Evolutionary conservation across 768 basidiomycete genomes (phyloP).

Genomic region (Mrakia frigida): DNA sequence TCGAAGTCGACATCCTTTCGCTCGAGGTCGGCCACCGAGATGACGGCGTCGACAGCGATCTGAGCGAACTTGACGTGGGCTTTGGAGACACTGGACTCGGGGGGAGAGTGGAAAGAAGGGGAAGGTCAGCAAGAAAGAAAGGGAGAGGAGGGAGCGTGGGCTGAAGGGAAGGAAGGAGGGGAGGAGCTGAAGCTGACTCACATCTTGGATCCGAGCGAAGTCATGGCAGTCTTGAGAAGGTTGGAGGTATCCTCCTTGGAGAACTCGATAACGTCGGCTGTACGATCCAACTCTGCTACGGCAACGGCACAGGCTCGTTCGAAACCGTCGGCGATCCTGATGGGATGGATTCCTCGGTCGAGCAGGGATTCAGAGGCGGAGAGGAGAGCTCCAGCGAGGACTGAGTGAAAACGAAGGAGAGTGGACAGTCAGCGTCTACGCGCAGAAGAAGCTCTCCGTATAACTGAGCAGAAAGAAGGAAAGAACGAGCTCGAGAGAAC

Average conservation of each 20-base stretch:
- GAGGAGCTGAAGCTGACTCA: conserved; percentile 47
- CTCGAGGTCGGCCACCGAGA: conserved; percentile 89
- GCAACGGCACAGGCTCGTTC: conserved; percentile 90
- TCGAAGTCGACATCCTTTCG: conserved; percentile 94
- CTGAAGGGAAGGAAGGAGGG: neutral
- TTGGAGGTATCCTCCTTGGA: conserved; percentile 75
- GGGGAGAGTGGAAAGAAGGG: neutral
- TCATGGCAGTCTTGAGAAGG: conserved; percentile 89
- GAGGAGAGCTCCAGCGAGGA: conserved; percentile 93
- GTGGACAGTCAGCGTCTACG: neutral
- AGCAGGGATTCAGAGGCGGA: conserved; percentile 92
- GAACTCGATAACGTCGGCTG: conserved; percentile 85
- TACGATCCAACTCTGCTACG: conserved; percentile 79
- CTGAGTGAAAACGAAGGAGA: conserved; percentile 46
- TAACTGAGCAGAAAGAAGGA: conserved; percentile 84
- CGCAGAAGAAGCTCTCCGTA: conserved; percentile 57
- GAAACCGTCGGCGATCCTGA: conserved; percentile 97
- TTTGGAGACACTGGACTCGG: conserved; percentile 75
- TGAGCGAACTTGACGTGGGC: conserved; percentile 91
- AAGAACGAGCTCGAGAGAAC: conserved; percentile 42
- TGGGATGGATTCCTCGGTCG: conserved; percentile 98
- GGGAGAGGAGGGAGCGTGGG: neutral
- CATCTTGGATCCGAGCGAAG: conserved; percentile 97
- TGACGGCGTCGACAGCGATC: conserved; percentile 95
- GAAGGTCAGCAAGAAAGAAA: neutral